These are phyloP conservation scores for Gynochthodes officinalis DNA, from an alignment of 257 asterid genomes.

Conservation along the genomic window DNA sequence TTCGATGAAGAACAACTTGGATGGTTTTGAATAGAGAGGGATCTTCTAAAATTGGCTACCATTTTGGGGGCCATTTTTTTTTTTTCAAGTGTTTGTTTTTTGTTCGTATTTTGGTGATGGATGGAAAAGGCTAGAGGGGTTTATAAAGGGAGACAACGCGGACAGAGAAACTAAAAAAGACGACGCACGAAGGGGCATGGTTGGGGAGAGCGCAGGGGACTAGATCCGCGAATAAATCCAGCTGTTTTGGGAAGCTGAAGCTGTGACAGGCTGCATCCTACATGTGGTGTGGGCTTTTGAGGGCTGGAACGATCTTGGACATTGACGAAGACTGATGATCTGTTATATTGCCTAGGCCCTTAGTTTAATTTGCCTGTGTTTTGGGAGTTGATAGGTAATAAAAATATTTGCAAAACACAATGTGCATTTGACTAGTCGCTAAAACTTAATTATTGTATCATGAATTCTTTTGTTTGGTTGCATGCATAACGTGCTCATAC, in stretches of 20 bases:
- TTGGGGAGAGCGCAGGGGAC: not conserved
- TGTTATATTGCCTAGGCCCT: too few species aligned
- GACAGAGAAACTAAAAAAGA: not conserved
- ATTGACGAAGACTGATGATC: too few species aligned
- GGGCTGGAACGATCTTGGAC: too few species aligned
- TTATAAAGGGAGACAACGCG: slow-evolving; percentile 10
- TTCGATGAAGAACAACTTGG: slow-evolving; percentile 19
- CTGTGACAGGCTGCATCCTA: slow-evolving; percentile 9
- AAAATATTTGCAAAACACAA: too few species aligned
- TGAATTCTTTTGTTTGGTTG: too few species aligned
- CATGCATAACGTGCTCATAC: too few species aligned
- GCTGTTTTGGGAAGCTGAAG: slow-evolving; percentile 19
- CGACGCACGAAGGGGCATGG: slow-evolving; percentile 8
- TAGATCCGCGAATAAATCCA: slow-evolving; percentile 32
- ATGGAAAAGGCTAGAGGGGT: not conserved
- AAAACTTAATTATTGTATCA: too few species aligned
- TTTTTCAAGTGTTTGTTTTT: not conserved
- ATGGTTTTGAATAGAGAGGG: slow-evolving; percentile 68
- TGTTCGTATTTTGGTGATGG: not conserved
- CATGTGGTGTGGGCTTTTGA: slow-evolving; percentile 2
- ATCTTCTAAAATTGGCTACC: slow-evolving; percentile 71
- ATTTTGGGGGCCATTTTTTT: slow-evolving; percentile 54
- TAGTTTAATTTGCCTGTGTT: too few species aligned
- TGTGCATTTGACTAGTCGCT: too few species aligned
- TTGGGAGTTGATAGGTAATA: too few species aligned